Evolutionary conservation across 2,329 filamentous ascomycete genomes (phyloP), one percentile per base, ranked within the genome.

Genomic region (Verticillium tricorpus): DNA sequence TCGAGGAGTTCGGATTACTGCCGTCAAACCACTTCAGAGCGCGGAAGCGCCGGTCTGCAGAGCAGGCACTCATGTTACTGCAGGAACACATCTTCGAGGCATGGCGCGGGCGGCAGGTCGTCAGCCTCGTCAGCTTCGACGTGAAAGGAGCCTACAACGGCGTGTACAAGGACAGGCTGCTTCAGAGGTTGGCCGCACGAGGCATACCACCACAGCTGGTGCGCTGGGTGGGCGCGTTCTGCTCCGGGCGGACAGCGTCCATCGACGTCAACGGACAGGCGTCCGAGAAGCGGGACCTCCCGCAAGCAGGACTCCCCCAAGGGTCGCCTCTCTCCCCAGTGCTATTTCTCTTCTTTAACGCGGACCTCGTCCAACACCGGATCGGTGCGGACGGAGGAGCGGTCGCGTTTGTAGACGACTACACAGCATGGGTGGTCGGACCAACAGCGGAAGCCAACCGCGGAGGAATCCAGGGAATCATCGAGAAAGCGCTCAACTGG

Each of bases 121-220:
- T 76, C 8, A 74, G 71, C 58, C 66, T 77, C 9, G 66, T 75
- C 57, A 74, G 70, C 60, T 78, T 78, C 58, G 71, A 78, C 65
- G 67, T 78, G 2, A 77, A 78, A 64, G 74, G 74, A 19, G 75
- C 73, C 58, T 78, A 75, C 61, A 78, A 78, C 57, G 68, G 76
- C n/a, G 74, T 78, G 15, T 74, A 65, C 32, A 75, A 74, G 61
- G 69, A 74, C 50, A 61, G 71, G 65, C 61, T 69, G 14, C 31
- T 69, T 31, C 55, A 67, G 56, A 65, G 65, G 58, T 58, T 70
- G 54, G 58, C 52, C 32, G 67, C 64, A 14, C 57, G 70, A 58
- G 65, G 67, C 7, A 68, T 72, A 19, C 69, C 66, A 8, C 35
- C 58, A n/a, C 56, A 37, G 4, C 57, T 68, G 31, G 40, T 67